Percentiles rank a stretch among this genome's conserved stretches.
Conservation (phyloP, 306 rosid genomes). For the Casuarina cunninghamiana region DNA sequence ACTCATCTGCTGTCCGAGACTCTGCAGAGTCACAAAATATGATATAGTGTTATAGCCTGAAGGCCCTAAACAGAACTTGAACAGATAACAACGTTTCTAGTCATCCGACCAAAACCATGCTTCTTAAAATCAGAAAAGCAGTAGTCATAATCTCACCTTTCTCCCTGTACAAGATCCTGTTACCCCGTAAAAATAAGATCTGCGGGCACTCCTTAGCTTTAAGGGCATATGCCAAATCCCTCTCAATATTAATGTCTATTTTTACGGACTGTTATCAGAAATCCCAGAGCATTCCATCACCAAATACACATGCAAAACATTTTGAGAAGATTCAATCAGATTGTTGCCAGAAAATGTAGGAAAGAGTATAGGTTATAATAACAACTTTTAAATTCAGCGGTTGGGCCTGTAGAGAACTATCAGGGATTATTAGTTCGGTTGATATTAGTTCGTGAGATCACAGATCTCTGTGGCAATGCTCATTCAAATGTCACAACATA, state of each 20-base stretch:
- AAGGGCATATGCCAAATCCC: conserved; percentile 88
- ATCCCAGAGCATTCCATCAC: conserved; percentile 11
- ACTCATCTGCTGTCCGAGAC: conserved; percentile 63
- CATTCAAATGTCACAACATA: not conserved
- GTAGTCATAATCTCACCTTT: conserved; percentile 59
- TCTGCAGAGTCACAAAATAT: conserved; percentile 41
- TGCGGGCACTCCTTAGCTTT: conserved; percentile 83
- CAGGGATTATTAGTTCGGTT: not conserved
- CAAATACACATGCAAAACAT: not conserved
- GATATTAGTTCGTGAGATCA: not conserved
- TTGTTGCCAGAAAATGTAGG: not conserved
- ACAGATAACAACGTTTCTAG: conserved; percentile 9
- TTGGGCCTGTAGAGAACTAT: not conserved
- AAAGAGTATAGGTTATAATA: not conserved
- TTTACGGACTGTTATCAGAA: conserved; percentile 62
- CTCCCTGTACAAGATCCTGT: conserved; percentile 78
- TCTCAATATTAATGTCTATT: conserved; percentile 86
- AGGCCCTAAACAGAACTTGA: not conserved
- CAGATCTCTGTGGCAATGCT: not conserved
- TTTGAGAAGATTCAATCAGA: not conserved
- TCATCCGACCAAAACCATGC: conserved; percentile 24
- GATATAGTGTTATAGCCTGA: conserved; percentile 7
- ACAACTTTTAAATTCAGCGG: not conserved
- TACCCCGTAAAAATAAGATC: conserved; percentile 73
- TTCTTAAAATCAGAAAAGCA: not conserved